A percentile compares a stretch with the other conserved stretches of the same genome.
Conservation (phyloP, 768 basidiomycete genomes). For the Pleurotus giganteus region DNA sequence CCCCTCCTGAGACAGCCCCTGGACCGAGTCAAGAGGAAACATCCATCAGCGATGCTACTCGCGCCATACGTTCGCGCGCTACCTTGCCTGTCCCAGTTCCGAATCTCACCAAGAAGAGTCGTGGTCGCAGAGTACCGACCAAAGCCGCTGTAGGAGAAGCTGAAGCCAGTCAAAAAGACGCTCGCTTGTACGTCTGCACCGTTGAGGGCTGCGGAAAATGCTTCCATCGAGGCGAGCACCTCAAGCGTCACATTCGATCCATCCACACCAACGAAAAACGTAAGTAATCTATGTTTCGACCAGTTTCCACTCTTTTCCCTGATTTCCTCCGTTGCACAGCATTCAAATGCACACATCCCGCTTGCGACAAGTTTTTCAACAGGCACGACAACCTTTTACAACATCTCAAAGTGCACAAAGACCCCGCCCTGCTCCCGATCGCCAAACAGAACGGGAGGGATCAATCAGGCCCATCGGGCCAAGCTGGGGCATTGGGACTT, state of each 20-base stretch:
- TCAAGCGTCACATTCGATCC: conserved; percentile 72
- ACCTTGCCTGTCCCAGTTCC: conserved; percentile 70
- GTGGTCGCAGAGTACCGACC: conserved; percentile 75
- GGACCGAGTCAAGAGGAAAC: not conserved
- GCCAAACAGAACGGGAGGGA: conserved; percentile 1
- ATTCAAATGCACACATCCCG: conserved; percentile 64
- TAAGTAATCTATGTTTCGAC: conserved; percentile 35
- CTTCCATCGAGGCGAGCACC: conserved; percentile 72
- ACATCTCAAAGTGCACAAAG: conserved; percentile 70
- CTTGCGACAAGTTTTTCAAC: conserved; percentile 74
- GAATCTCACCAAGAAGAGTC: conserved; percentile 77
- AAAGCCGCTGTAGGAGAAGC: conserved; percentile 17
- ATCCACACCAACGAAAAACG: conserved; percentile 80
- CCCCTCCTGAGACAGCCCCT: conserved; percentile 1
- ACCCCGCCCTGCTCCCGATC: conserved; percentile 16
- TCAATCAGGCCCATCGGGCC: not conserved
- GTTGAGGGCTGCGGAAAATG: conserved; percentile 72
- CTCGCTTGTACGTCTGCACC: conserved; percentile 54
- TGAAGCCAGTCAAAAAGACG: conserved; percentile 18
- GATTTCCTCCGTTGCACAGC: conserved; percentile 38
- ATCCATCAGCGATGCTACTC: not conserved
- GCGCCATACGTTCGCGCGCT: conserved; percentile 37
- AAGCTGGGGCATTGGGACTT: not conserved
- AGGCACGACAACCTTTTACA: conserved; percentile 80
- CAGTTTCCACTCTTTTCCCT: conserved; percentile 16